phyloP scores from a whole-genome alignment of 371 early-diverging fungal genomes.

The Mucor piriformis region DNA sequence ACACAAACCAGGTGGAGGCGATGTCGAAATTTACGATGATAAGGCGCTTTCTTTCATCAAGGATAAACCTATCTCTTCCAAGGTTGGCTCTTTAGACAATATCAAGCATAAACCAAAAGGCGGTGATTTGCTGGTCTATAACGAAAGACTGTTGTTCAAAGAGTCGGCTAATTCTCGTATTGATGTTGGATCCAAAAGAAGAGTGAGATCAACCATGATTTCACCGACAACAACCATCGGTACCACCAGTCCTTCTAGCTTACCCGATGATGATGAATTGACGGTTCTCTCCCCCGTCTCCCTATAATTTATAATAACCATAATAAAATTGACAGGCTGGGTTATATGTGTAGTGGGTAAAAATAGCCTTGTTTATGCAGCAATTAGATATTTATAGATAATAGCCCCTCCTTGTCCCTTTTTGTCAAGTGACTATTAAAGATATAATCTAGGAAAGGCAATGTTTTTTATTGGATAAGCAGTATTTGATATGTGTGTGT shows the following conservation, averaged over 20 bases:
- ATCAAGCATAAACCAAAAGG: slow-evolving; percentile 25
- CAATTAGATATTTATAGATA: no score
- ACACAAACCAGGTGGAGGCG: slow-evolving; percentile 26
- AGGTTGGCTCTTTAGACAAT: slow-evolving; percentile 25
- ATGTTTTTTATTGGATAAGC: no score
- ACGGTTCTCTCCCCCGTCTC: not conserved
- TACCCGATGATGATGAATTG: not conserved
- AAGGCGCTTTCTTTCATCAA: slow-evolving; percentile 7
- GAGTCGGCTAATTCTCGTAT: slow-evolving; percentile 3
- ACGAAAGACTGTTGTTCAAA: slow-evolving; percentile 17
- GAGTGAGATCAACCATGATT: not conserved
- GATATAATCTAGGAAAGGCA: no score
- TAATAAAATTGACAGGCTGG: no score
- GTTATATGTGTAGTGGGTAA: no score
- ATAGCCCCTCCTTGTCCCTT: no score
- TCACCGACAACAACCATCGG: not conserved
- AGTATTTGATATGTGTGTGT: not conserved
- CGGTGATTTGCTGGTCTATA: slow-evolving; percentile 21
- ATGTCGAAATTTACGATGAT: slow-evolving; percentile 21
- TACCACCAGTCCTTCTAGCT: not conserved
- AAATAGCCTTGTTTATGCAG: no score
- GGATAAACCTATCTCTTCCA: slow-evolving; percentile 12
- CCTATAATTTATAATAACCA: not conserved
- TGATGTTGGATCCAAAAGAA: slow-evolving; percentile 15
- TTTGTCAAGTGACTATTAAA: no score